Evolutionary conservation across 2,329 filamentous ascomycete species (phyloP), one percentile per base, ranked within the genome.

Genomic region (Drechslerella dactyloides): DNA sequence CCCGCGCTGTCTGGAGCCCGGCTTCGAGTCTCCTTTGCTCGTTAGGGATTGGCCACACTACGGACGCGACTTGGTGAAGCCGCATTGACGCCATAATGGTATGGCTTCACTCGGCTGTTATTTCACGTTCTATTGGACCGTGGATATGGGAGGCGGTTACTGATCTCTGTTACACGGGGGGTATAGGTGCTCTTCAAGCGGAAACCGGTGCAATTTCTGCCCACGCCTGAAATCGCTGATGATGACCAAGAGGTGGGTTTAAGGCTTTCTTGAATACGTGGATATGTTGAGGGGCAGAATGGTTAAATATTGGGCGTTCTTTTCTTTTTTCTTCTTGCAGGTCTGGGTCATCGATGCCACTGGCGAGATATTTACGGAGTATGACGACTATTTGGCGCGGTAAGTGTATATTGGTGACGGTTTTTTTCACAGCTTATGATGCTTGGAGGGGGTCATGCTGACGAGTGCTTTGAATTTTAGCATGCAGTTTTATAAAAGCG

Each of bases 321-420:
- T n/a, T n/a, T n/a, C n/a, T n/a, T n/a, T n/a, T n/a, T n/a, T n/a
- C n/a, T n/a, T n/a, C 3, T 33, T 33, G 27, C 27, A 97, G 93
- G 88, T 97, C 64, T 99, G 92, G 91, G 86, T 91, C 74, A 96
- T 99, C 74, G 84, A 88, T 64, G 87, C 93, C 80, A 97, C 94
- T 13, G 90, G 90, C 48, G 94, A 99, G 81, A 84, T 97, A 65
- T 99, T 97, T 78, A 83, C 85, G 19, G 89, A 88, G 56, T 97
- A 97, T 79, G 93, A 97, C 77, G 87, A 89, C 46, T 99, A 96
- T 80, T 81, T 97, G 37, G 85, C 86, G 76, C 87, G 93, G 91
- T 93, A 83, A 79, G 88, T 78, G n/a, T n/a, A n/a, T 74, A 50
- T 69, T 56, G 27, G 37, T 59, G 58, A 52, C 54, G 15, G 53